phyloP scores from a whole-genome alignment of 768 basidiomycete species.

The Tulasnella sp. region DNA sequence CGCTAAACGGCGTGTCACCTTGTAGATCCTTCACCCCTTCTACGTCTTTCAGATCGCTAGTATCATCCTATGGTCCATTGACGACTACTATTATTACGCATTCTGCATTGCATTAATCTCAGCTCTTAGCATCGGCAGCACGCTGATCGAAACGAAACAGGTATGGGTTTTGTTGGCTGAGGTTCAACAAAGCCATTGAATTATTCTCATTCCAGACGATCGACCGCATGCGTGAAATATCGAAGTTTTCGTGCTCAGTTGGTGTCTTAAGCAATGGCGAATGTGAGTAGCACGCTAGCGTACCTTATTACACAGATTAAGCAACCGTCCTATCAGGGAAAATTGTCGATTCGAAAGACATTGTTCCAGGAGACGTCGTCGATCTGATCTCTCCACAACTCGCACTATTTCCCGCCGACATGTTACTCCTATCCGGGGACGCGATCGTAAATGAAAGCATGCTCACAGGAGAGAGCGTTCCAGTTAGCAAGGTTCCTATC shows the following conservation, averaged over 20 bases:
- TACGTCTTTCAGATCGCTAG: constrained; percentile 98
- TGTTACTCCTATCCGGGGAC: constrained; percentile 88
- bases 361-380: constrained; percentile 88
- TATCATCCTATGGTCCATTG: constrained; percentile 85
- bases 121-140: constrained; percentile 68
- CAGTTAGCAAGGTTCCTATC: constrained; percentile 81
- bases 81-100: constrained; percentile 95
- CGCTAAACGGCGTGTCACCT: background rate
- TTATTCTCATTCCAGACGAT: constrained; percentile 51
- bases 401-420: constrained; percentile 73
- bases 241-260: constrained; percentile 72
- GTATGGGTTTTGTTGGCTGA: constrained; percentile 32
- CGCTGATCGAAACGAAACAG: constrained; percentile 86
- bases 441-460: constrained; percentile 98
- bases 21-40: constrained; percentile 87
- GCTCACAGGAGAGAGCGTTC: constrained; percentile 97
- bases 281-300: constrained; percentile 43
- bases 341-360: constrained; percentile 56
- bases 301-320: too few species aligned
- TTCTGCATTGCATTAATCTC: constrained; percentile 94
- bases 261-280: constrained; percentile 54
- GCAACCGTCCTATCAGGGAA: constrained; percentile 46
- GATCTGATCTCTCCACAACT: constrained; percentile 74
- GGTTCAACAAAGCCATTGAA: background rate
- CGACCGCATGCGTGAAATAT: constrained; percentile 91